Conservation (phyloP, 345 rosid genomes). For the Carallia brachiata region DNA sequence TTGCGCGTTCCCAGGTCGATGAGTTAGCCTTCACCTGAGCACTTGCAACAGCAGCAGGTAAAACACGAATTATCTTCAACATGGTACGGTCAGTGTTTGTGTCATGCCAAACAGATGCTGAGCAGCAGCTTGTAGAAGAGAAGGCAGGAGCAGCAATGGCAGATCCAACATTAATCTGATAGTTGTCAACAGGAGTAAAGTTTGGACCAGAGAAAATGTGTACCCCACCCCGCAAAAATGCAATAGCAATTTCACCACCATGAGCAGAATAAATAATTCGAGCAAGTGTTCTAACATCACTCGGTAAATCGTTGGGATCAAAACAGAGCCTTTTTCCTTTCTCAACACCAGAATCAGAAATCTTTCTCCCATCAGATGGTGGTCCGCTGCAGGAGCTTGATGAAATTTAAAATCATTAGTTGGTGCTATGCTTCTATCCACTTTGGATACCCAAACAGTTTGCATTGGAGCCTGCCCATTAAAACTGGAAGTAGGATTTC, state of each 20-base stretch:
- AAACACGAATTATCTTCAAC: constrained; percentile 89
- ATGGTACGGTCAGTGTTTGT: constrained; percentile 73
- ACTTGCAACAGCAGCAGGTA: constrained; percentile 87
- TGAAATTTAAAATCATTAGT: constrained; percentile 73
- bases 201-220: constrained; percentile 97
- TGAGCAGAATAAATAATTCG: constrained; percentile 97
- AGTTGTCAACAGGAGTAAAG: constrained; percentile 82
- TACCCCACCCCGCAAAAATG: constrained; percentile 94
- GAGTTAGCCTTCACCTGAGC: constrained; percentile 74
- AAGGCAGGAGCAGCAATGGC: constrained; percentile 98
- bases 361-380: constrained; percentile 48
- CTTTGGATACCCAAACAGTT: constrained; percentile 96
- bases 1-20: constrained; percentile 93
- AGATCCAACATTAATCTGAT: constrained; percentile 94
- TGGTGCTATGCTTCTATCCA: constrained; percentile 90
- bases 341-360: constrained; percentile 50
- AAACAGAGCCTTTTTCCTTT: constrained; percentile 68
- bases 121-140: constrained; percentile 98
- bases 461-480: constrained; percentile 96
- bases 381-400: constrained; percentile 54
- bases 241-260: constrained; percentile 97
- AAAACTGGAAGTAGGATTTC: constrained; percentile 86
- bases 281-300: constrained; percentile 92
- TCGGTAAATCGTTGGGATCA: constrained; percentile 98
- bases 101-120: constrained; percentile 98